Conservation (phyloP, 352 stramenopile species). For the Pythium sukuiense region DNA sequence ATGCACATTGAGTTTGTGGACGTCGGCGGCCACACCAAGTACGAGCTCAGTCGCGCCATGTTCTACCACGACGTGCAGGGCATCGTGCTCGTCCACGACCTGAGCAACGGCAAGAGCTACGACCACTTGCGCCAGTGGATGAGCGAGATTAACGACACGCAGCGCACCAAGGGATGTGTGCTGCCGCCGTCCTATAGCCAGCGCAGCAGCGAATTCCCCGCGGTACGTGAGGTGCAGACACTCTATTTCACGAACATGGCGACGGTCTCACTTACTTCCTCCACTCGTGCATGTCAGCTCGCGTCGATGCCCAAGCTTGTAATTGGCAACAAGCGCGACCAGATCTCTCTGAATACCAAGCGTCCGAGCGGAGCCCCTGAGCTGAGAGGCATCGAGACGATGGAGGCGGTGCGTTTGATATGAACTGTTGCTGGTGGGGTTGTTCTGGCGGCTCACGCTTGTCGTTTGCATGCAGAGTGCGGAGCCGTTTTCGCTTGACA, state of each 20-base stretch:
- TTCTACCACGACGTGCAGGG: conserved; percentile 86
- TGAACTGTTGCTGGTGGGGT: neutral
- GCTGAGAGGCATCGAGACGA: conserved; percentile 47
- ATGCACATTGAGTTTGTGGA: conserved; percentile 85
- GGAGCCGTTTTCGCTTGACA: conserved; percentile 53
- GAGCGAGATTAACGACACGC: conserved; percentile 45
- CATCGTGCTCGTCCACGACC: conserved; percentile 80
- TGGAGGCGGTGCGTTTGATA: conserved; percentile 49
- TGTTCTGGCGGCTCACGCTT: neutral
- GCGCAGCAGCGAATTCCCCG: conserved; percentile 33
- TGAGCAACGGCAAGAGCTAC: conserved; percentile 75
- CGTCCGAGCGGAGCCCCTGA: conserved; percentile 35
- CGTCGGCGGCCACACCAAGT: conserved; percentile 77
- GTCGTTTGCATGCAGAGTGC: conserved; percentile 40
- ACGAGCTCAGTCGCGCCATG: conserved; percentile 74
- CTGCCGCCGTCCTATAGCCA: conserved; percentile 35
- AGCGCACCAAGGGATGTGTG: conserved; percentile 60
- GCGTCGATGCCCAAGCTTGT: conserved; percentile 67
- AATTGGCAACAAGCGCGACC: conserved; percentile 81
- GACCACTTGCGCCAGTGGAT: conserved; percentile 53
- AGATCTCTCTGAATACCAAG: conserved; percentile 40
- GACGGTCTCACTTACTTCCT: too few species aligned
- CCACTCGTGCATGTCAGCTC: conserved; percentile 25
- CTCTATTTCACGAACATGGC: too few species aligned
- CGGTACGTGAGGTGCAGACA: conserved; percentile 27